phyloP scores from a whole-genome alignment of 495 filamentous ascomycete genomes.

The Daldinia childiae region DNA sequence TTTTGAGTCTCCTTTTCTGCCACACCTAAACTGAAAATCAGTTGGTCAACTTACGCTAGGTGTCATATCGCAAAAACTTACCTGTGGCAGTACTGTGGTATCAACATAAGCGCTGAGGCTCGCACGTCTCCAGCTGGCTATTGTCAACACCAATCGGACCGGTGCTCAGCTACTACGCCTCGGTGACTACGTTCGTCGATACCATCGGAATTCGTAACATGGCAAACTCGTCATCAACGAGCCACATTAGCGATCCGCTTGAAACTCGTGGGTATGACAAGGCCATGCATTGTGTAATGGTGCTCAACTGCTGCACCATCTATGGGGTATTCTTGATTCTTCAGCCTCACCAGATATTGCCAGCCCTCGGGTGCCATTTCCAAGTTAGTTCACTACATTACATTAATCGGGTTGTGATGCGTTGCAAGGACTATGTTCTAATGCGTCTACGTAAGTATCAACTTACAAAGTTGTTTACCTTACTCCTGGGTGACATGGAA shows the following conservation, averaged over 20 bases:
- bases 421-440: background rate
- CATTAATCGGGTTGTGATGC: slow-evolving; percentile 8
- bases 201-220: slow-evolving; percentile 12
- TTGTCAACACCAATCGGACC: slow-evolving; percentile 35
- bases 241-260: slow-evolving; percentile 23
- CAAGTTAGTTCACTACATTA: slow-evolving; percentile 22
- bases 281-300: slow-evolving; percentile 30
- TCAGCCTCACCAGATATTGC: slow-evolving; percentile 37
- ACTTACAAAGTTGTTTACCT: background rate
- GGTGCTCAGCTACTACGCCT: slow-evolving; percentile 31
- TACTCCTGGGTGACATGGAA: background rate
- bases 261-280: slow-evolving; percentile 31
- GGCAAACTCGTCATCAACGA: slow-evolving; percentile 29
- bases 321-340: slow-evolving; percentile 24
- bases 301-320: slow-evolving; percentile 20
- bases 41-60: slow-evolving; percentile 34
- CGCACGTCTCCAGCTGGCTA: slow-evolving; percentile 4
- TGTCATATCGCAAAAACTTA: slow-evolving; percentile 4
- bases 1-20: slow-evolving; percentile 27
- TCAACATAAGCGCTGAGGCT: slow-evolving; percentile 5
- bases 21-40: slow-evolving; percentile 28
- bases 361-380: slow-evolving; percentile 36
- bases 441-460: background rate
- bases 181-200: slow-evolving; percentile 24
- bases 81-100: slow-evolving; percentile 6